Base-by-base conservation (phyloP, 495 filamentous ascomycete genomes). In the Penicillium antarcticum region DNA sequence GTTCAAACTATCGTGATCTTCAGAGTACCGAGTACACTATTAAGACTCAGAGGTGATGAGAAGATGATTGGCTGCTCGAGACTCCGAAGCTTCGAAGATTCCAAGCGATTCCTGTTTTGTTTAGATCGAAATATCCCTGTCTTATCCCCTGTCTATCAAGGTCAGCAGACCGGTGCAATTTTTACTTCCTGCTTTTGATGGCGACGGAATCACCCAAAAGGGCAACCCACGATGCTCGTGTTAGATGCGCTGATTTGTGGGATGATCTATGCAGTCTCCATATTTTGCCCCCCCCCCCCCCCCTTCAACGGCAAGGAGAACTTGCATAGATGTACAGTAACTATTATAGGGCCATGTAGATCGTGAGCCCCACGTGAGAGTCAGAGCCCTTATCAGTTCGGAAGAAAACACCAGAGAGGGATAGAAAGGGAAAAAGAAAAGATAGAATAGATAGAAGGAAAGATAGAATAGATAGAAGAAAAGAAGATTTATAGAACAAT, bases 161-260 rank as follows among this genome's bases (percentile, higher is more conserved):
- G 60, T 63, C 60, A 63, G 48, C 56, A 38, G 60, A 63, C 60
- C 40, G 34, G 53, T 41, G 8, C 45, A 59, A 34, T 53, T 59
- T 59, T 53, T 38, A 31, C 1, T 6, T 23, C 31, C 17, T 23
- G 21, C 6, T 23, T 3, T n/a, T n/a, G n/a, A 23, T 23, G 21
- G 21, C 21, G 21, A 23, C 59, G 60, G 60, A 51, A 62, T 62
- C 31, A 45, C 60, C 60, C 4, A 53, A 56, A 48, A 17, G 36
- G 60, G 60, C 18, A 48, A 60, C 48, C 56, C 56, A 52, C 40
- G 21, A 42, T 44, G 24, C n/a, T 18, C 3, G 17, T 19, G 21
- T 7, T 16, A 13, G 32, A 24, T 35, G 26, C 32, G 42, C 1
- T 42, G 55, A 49, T 52, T 51, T 51, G 39, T 46, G 39, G 42